A percentile compares a stretch with the other conserved stretches of the same genome.
Evolutionary conservation across 2,329 filamentous ascomycete species (phyloP).

Genomic region (Hymenoscyphus albidus): DNA sequence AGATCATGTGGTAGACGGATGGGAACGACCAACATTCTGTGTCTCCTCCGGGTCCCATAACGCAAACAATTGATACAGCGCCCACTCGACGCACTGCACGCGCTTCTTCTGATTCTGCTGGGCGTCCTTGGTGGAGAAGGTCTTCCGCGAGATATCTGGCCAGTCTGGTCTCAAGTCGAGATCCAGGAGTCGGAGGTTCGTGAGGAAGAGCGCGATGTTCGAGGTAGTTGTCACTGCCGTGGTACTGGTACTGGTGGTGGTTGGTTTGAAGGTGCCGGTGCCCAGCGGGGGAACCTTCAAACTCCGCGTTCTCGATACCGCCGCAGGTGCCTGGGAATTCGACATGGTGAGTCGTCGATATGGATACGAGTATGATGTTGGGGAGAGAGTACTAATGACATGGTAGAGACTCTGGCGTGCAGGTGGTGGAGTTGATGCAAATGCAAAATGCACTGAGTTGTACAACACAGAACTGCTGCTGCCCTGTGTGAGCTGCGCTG

Average conservation of each 20-base stretch:
- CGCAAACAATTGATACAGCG: conserved; percentile 79
- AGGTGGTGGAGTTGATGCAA: not conserved
- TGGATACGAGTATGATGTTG: not conserved
- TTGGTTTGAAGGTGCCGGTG: conserved; percentile 20
- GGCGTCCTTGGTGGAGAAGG: conserved; percentile 64
- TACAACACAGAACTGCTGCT: not conserved
- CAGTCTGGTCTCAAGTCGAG: conserved; percentile 74
- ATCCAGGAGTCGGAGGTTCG: conserved; percentile 78
- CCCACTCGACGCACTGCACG: conserved; percentile 82
- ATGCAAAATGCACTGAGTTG: not conserved
- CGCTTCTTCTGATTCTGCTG: conserved; percentile 76
- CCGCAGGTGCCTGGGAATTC: not conserved
- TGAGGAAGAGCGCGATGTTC: conserved; percentile 67
- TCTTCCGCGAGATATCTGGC: conserved; percentile 68
- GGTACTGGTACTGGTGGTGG: conserved; percentile 10
- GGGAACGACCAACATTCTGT: conserved; percentile 53
- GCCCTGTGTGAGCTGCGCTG: no score
- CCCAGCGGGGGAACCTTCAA: conserved; percentile 26
- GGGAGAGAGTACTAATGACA: not conserved
- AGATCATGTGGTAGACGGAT: not conserved
- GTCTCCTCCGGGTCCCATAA: conserved; percentile 78
- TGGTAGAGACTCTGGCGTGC: not conserved
- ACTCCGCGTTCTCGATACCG: conserved; percentile 25
- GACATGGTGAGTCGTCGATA: not conserved
- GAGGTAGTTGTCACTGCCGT: conserved; percentile 39